phyloP scores from a whole-genome alignment of 2,329 filamentous ascomycete genomes.

The Bipolaris cookei region DNA sequence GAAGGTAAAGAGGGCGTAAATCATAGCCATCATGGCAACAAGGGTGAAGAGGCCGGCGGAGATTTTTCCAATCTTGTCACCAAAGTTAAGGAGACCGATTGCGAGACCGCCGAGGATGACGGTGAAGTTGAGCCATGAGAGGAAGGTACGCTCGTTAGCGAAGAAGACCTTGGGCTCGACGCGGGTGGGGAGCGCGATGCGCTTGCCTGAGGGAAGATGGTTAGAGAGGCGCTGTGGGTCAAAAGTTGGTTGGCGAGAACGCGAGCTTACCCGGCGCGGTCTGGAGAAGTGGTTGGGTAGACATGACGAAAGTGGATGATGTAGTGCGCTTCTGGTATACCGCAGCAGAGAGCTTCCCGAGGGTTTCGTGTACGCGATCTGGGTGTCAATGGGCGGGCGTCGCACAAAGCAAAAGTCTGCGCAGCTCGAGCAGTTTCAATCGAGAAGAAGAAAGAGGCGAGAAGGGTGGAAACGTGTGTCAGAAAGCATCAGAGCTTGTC shows the following conservation, averaged over 20 bases:
- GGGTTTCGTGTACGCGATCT: slow-evolving; percentile 1
- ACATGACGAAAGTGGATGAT: slow-evolving; percentile 67
- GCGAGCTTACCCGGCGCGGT: slow-evolving; percentile 77
- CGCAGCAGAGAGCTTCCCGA: slow-evolving; percentile 17
- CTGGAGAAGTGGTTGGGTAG: slow-evolving; percentile 93
- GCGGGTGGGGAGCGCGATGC: slow-evolving; percentile 94
- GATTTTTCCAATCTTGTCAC: slow-evolving; percentile 91
- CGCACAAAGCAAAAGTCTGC: not conserved
- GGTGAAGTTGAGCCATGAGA: slow-evolving; percentile 99
- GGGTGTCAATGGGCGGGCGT: slow-evolving; percentile 15
- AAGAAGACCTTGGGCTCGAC: slow-evolving; percentile 99
- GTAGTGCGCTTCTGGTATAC: slow-evolving; percentile 19
- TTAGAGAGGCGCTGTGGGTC: slow-evolving; percentile 8
- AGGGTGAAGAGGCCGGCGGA: slow-evolving; percentile 91
- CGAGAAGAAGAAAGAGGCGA: not conserved
- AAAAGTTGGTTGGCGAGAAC: not conserved
- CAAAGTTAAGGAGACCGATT: slow-evolving; percentile 97
- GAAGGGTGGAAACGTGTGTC: not conserved
- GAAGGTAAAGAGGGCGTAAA: slow-evolving; percentile 93
- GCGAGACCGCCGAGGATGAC: slow-evolving; percentile 96
- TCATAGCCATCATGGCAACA: slow-evolving; percentile 92
- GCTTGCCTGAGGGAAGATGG: slow-evolving; percentile 72
- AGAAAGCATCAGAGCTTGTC: slow-evolving; percentile 9
- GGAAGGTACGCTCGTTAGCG: slow-evolving; percentile 98
- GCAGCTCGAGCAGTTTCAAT: slow-evolving; percentile 17